phyloP scores from a whole-genome alignment of 441 rosid genomes.

The Croton setiger region DNA sequence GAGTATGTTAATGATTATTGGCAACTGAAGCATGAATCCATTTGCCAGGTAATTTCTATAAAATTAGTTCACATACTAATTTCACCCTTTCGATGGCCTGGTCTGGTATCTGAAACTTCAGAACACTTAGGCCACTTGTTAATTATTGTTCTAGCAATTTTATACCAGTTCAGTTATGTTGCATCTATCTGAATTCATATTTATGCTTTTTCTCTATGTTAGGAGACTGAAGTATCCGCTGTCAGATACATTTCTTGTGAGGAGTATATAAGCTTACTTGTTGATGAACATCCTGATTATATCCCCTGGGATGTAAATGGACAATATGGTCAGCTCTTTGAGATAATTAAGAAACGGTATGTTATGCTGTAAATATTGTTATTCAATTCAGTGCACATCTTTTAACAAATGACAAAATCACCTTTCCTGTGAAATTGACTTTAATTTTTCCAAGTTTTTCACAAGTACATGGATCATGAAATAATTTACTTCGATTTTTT shows the following conservation, averaged over 20 bases:
- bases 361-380: constrained; percentile 7
- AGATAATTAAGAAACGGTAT: constrained; percentile 67
- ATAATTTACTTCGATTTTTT: neutral
- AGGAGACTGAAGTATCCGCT: constrained; percentile 90
- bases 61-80: neutral
- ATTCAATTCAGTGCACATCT: constrained; percentile 13
- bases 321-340: constrained; percentile 67
- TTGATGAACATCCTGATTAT: constrained; percentile 67
- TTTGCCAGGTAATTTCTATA: neutral
- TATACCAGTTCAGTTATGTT: neutral
- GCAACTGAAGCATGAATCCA: neutral
- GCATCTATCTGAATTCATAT: neutral
- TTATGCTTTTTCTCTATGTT: constrained; percentile 17
- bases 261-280: constrained; percentile 62
- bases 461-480: neutral
- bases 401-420: neutral
- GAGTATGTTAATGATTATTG: constrained; percentile 22
- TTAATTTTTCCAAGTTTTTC: neutral
- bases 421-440: neutral
- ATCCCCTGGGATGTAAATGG: constrained; percentile 75
- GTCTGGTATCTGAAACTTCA: neutral
- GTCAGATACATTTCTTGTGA: constrained; percentile 65
- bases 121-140: neutral
- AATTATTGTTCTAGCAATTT: neutral
- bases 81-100: neutral